These are phyloP conservation scores for Ophiocytium majus DNA, from an alignment of 352 stramenopile genomes.

Conservation along the genomic window DNA sequence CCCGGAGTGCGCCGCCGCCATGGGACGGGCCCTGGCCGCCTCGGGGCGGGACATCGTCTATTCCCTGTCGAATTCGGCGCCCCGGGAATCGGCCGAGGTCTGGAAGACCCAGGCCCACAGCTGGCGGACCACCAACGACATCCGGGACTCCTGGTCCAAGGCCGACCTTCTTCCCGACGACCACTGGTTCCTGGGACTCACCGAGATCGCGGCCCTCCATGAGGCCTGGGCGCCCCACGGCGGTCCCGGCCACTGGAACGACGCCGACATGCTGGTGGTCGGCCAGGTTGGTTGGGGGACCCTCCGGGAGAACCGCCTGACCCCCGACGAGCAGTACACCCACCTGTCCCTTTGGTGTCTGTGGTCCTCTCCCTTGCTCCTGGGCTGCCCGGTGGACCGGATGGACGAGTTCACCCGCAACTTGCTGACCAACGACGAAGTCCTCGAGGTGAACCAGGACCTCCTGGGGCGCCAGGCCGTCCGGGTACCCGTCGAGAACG, in stretches of 20 bases:
- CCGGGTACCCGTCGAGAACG: background rate
- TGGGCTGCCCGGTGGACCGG: background rate
- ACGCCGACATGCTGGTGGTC: constrained; percentile 5
- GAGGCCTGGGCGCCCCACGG: background rate
- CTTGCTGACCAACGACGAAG: background rate
- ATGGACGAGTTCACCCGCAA: background rate
- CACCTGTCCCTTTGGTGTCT: background rate
- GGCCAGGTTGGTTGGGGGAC: background rate
- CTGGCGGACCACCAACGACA: background rate
- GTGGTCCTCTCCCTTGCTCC: background rate
- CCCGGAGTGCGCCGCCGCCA: background rate
- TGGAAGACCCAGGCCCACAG: background rate
- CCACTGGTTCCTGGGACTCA: too few species aligned
- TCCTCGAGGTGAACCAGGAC: background rate
- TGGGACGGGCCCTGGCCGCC: background rate
- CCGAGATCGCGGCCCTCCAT: background rate
- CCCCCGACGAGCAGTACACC: background rate
- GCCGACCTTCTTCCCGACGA: too few species aligned
- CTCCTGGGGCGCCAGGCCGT: background rate
- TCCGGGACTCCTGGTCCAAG: background rate
- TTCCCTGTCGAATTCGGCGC: background rate
- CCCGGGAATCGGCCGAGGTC: background rate
- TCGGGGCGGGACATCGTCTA: constrained; percentile 10
- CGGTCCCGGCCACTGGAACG: background rate
- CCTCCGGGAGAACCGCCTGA: background rate